Evolutionary conservation across 1,284 basidiomycete genomes (phyloP).

Genomic region (Grifola frondosa): DNA sequence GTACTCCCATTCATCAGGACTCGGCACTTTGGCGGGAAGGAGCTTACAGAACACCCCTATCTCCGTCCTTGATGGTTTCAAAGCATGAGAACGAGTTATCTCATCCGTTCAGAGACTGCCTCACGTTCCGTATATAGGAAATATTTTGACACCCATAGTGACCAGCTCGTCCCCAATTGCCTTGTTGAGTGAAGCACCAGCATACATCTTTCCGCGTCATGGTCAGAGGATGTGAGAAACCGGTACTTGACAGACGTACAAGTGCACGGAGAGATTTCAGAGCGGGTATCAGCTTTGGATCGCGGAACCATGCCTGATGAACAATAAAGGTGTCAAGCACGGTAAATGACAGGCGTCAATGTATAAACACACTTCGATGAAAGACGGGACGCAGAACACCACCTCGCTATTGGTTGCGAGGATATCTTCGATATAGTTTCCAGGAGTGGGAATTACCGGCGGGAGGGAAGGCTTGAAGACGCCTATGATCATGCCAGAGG

Average conservation of each 20-base stretch:
- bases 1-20: slow-evolving; percentile 27
- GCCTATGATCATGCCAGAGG: slow-evolving; percentile 7
- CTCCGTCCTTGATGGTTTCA: background rate
- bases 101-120: background rate
- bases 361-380: slow-evolving; percentile 22
- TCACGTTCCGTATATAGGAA: slow-evolving; percentile 30
- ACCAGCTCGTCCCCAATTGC: slow-evolving; percentile 28
- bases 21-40: slow-evolving; percentile 9
- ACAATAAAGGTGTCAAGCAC: background rate
- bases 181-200: slow-evolving; percentile 31
- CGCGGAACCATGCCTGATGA: slow-evolving; percentile 24
- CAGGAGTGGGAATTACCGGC: slow-evolving; percentile 18
- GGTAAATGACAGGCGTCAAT: background rate
- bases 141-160: slow-evolving; percentile 25
- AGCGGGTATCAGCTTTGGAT: slow-evolving; percentile 11
- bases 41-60: no score
- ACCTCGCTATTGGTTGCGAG: slow-evolving; percentile 13
- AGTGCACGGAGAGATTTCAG: slow-evolving; percentile 24
- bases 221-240: background rate
- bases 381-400: slow-evolving; percentile 22
- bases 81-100: background rate
- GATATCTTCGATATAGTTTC: slow-evolving; percentile 9
- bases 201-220: slow-evolving; percentile 26
- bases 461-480: slow-evolving; percentile 18
- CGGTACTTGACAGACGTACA: slow-evolving; percentile 7